Conservation (phyloP, 106 monocot genomes). For the Phalaenopsis aphrodite region DNA sequence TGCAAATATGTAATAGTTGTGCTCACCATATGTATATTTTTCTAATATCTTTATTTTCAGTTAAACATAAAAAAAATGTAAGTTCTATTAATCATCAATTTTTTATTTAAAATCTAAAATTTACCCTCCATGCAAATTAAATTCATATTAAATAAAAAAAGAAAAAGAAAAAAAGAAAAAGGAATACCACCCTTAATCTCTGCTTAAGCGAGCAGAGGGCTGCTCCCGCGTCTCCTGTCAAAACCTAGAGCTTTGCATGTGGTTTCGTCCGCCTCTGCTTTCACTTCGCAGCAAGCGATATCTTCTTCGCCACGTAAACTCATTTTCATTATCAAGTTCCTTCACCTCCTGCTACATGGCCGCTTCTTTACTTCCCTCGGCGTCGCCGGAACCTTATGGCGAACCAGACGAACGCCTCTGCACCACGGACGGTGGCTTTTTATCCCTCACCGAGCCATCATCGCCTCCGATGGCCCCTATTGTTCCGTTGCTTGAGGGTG, state of each 20-base stretch:
- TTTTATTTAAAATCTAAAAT: too few species aligned
- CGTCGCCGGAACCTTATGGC: conserved; percentile 7
- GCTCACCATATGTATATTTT: too few species aligned
- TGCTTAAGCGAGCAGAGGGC: not conserved
- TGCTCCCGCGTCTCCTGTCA: not conserved
- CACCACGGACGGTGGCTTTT: conserved; percentile 3
- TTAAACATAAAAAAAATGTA: too few species aligned
- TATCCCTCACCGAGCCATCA: conserved; percentile 17
- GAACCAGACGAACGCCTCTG: conserved; percentile 61
- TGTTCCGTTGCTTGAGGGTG: conserved; percentile 18
- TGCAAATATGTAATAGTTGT: too few species aligned
- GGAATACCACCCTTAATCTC: too few species aligned
- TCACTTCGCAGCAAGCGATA: conserved; percentile 3
- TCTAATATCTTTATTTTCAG: too few species aligned
- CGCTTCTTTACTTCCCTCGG: conserved; percentile 5
- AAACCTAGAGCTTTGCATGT: conserved; percentile 2
- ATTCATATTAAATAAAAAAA: too few species aligned
- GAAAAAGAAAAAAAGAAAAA: too few species aligned
- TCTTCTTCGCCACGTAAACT: conserved; percentile 17
- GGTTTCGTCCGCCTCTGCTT: not conserved
- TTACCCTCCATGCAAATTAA: too few species aligned
- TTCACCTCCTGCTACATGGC: conserved; percentile 13
- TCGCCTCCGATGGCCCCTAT: conserved; percentile 1
- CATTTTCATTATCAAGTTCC: conserved; percentile 1
- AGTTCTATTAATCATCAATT: too few species aligned